A percentile compares a stretch with the other conserved stretches of the same genome.
Conservation (phyloP, 306 rosid species). For the Cucumis hystrix region DNA sequence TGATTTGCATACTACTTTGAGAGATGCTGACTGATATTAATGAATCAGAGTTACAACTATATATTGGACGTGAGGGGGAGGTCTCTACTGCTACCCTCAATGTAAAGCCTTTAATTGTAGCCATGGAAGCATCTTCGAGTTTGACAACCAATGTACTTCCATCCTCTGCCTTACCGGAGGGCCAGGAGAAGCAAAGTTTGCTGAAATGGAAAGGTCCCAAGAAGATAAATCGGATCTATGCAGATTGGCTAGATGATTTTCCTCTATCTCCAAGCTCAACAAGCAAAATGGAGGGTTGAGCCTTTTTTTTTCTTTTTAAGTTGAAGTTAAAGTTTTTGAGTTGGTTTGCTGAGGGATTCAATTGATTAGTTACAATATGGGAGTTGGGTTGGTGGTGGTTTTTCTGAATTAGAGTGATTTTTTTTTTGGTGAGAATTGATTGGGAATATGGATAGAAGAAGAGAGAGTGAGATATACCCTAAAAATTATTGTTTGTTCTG, state of each 20-base stretch:
- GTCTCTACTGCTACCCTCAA: constrained; percentile 8
- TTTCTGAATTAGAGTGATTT: neutral
- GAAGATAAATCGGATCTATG: constrained; percentile 78
- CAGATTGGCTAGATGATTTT: constrained; percentile 79
- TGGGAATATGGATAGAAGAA: neutral
- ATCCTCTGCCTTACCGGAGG: constrained; percentile 29
- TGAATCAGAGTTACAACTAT: constrained; percentile 48
- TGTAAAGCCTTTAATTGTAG: constrained; percentile 21
- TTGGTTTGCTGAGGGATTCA: neutral
- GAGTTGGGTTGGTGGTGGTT: neutral
- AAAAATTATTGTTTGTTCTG: neutral
- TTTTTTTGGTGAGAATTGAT: neutral
- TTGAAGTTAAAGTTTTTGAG: neutral
- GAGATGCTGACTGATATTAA: constrained; percentile 8
- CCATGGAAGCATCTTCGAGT: constrained; percentile 25
- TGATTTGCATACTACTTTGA: neutral
- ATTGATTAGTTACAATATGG: neutral
- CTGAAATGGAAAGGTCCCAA: constrained; percentile 57
- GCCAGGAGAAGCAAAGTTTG: constrained; percentile 28
- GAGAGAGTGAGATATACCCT: neutral
- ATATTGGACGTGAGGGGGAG: constrained; percentile 48
- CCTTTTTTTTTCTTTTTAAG: neutral
- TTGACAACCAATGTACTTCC: constrained; percentile 7
- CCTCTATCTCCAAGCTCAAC: constrained; percentile 37
- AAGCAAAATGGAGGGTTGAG: constrained; percentile 36